These are phyloP conservation scores for Fusarium drepaniforme DNA, from an alignment of 2,329 filamentous ascomycete genomes.

Conservation along the genomic window DNA sequence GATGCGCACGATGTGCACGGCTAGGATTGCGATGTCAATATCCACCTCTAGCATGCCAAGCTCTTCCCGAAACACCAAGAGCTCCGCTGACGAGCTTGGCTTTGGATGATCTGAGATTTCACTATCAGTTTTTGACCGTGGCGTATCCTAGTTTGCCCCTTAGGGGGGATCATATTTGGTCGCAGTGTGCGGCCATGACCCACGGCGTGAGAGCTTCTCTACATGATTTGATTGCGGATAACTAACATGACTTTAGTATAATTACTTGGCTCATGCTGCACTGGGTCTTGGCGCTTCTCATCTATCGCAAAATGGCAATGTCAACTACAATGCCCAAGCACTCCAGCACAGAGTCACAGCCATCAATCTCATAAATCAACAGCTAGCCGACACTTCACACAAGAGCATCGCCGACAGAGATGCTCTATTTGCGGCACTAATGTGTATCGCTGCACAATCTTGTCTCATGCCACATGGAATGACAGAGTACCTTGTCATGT, in stretches of 20 bases:
- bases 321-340: constrained; percentile 45
- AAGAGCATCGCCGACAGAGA: constrained; percentile 48
- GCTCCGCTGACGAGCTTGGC: constrained; percentile 43
- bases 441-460: constrained; percentile 52
- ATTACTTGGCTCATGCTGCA: constrained; percentile 53
- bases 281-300: constrained; percentile 54
- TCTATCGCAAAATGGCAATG: constrained; percentile 45
- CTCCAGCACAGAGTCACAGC: constrained; percentile 46
- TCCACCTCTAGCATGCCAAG: constrained; percentile 41
- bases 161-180: constrained; percentile 47
- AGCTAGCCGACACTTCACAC: constrained; percentile 41
- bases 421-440: constrained; percentile 50
- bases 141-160: constrained; percentile 55
- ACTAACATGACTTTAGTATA: constrained; percentile 42
- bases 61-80: constrained; percentile 22
- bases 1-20: constrained; percentile 48
- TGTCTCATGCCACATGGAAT: constrained; percentile 53
- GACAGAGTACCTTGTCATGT: constrained; percentile 53
- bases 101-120: constrained; percentile 61
- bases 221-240: not conserved
- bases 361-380: constrained; percentile 51
- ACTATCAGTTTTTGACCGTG: constrained; percentile 61
- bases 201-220: constrained; percentile 45
- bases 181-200: constrained; percentile 49
- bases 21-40: constrained; percentile 50